Base-by-base conservation (phyloP, 441 rosid species). In the Raphanus hybrid region DNA sequence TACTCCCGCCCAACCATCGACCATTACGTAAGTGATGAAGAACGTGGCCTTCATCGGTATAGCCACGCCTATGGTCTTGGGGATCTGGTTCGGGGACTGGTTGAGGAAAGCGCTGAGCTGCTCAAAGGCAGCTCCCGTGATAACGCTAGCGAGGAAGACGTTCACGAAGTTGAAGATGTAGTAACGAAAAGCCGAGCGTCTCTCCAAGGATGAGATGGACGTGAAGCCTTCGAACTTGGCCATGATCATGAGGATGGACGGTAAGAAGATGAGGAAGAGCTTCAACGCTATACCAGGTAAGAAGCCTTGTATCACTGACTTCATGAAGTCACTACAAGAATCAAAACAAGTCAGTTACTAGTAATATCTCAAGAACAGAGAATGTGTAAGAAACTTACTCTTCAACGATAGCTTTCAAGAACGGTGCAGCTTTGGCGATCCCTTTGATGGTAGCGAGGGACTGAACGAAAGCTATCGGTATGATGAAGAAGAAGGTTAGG, bases 1-100 rank as follows among this genome's bases (percentile, higher is more conserved):
- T 34, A 94, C 81, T 61, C 99, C 97, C 73, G 97, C 93, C 99
- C 99, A 94, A 75, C 99, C 99, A 66, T 92, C 98, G 15, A 92
- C 97, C 97, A 92, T 94, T 73, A 94, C 88, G 43, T 89, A 94
- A 14, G 97, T 89, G 75, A 94, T 90, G 81, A 94, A 94, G 86
- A 94, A 92, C 14, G 98, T 94, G 48, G 98, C 98, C 79, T 85
- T 89, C 67, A 84, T 75, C 57, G 98, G 97, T 82, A 94, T 85
- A 0, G 99, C 99, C 15, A 88, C 85, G 14, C 99, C 97, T 8
- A 94, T 81, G 71, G 94, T 94, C 77, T 81, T 79, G 3, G 97
- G 97, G 77, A 91, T 86, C 0, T 88, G 76, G 67, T 69, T 88
- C 14, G 96, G 84, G 0, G 97, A 87, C 75, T 90, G 86, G 41